Percentiles rank a stretch among this genome's conserved stretches.
Conservation (phyloP, 1,139 yeast species). For the Lizanozyma gosingica region DNA sequence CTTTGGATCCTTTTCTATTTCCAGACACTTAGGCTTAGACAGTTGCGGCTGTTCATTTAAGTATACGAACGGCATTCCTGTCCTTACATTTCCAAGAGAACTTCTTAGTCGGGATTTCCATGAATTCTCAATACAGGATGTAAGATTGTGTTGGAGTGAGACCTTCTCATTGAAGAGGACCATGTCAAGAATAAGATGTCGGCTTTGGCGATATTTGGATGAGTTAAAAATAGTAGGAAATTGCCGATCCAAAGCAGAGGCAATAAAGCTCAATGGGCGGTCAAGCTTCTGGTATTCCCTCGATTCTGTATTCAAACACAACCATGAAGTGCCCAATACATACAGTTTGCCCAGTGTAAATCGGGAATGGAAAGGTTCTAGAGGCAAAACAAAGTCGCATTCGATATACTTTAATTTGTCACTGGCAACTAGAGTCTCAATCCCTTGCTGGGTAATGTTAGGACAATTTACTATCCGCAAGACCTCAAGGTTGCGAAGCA, state of each 20-base stretch:
- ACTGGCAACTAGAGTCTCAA: slow-evolving; percentile 5
- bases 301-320: slow-evolving; percentile 6
- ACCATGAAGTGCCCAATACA: slow-evolving; percentile 18
- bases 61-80: not conserved
- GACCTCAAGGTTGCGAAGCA: slow-evolving; percentile 15
- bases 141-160: not conserved
- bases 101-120: not conserved
- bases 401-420: slow-evolving; percentile 16
- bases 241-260: not conserved
- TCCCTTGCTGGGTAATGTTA: slow-evolving; percentile 13
- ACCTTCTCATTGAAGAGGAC: not conserved
- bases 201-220: too few relatives aligned
- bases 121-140: not conserved
- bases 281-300: not conserved
- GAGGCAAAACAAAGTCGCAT: slow-evolving; percentile 10
- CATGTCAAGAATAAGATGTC: not conserved
- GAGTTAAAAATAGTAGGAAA: not conserved
- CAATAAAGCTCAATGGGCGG: not conserved
- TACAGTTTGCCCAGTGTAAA: slow-evolving; percentile 3
- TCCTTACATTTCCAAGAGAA: not conserved
- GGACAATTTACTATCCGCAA: slow-evolving; percentile 20
- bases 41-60: not conserved
- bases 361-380: not conserved
- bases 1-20: too few relatives aligned
- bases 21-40: too few relatives aligned